phyloP scores from a whole-genome alignment of 1,284 basidiomycete species.

The Trichosporon asahii region DNA sequence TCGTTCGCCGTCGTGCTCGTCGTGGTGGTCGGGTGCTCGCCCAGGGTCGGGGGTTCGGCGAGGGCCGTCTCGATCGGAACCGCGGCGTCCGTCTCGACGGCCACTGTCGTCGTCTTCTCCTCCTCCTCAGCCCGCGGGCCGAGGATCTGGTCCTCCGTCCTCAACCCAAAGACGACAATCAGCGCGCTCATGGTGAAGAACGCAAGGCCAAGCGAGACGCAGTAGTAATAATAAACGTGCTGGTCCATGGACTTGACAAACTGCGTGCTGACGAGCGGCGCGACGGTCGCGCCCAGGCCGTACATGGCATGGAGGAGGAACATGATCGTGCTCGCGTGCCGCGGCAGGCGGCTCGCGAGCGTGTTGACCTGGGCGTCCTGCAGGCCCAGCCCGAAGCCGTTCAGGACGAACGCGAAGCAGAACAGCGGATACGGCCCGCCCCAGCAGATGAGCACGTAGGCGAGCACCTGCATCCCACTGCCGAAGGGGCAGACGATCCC shows the following conservation, averaged over 20 bases:
- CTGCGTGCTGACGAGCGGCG: slow-evolving; percentile 66
- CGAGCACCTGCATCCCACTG: slow-evolving; percentile 50
- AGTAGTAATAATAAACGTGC: slow-evolving; percentile 62
- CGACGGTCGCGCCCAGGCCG: slow-evolving; percentile 63
- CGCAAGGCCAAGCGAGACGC: slow-evolving; percentile 61
- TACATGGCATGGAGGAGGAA: slow-evolving; percentile 62
- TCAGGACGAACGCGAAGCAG: slow-evolving; percentile 60
- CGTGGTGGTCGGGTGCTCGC: no score
- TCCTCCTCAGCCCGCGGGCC: slow-evolving; percentile 25
- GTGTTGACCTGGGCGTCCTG: slow-evolving; percentile 53
- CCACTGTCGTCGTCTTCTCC: background rate
- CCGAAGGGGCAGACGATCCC: slow-evolving; percentile 54
- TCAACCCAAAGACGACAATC: slow-evolving; percentile 58
- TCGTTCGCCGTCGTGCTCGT: no score
- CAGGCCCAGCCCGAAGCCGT: slow-evolving; percentile 61
- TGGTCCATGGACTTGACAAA: slow-evolving; percentile 57
- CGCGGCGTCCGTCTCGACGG: background rate
- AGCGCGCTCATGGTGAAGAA: slow-evolving; percentile 56
- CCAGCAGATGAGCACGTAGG: slow-evolving; percentile 59
- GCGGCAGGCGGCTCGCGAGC: slow-evolving; percentile 34
- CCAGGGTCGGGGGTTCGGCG: background rate
- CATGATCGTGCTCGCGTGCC: slow-evolving; percentile 56
- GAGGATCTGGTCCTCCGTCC: slow-evolving; percentile 56
- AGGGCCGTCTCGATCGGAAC: background rate
- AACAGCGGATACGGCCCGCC: slow-evolving; percentile 67